Base-by-base conservation (phyloP, 208 protist genomes). In the Trypanosoma scelopori region DNA sequence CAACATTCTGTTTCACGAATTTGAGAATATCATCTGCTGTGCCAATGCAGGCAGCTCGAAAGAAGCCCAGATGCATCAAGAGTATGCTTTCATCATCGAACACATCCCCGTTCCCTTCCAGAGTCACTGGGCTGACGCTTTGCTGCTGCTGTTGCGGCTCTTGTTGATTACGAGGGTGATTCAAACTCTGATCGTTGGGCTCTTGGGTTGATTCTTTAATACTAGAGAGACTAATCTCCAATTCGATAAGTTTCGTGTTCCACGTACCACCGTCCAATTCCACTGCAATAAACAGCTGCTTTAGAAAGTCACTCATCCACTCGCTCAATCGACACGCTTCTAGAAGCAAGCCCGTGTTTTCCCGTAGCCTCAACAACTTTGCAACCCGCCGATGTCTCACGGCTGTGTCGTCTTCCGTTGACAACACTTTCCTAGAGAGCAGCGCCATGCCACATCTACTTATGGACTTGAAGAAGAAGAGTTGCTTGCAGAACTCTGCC, bases 261-360 rank as follows among this genome's bases (percentile, higher is more conserved):
- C n/a, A 32, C 1, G n/a, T 41, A 3, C 39, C 13, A 7, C 18
- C 28, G 41, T 0, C 3, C 41, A 11, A 39, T 18, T 28, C 3
- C 9, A 30, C 23, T 5, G 27, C 35, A 18, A 18, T 0, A 43
- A 51, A 25, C 23, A 49, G 9, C 42, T 57, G 1, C 25, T 42
- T 25, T 22, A 68, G 51, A 30, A 68, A 58, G 20, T 23, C 50
- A 5, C 1, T 5, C 52, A 68, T 27, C 62, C 62, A 68, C 25
- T 52, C 23, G 20, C 32, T 18, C 18, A 42, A 48, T 15, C 39
- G 5, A 20, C 41, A 39, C 2, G 5, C 30, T 16, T 66, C 60
- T 28, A 3, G 3, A n/a, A 25, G 22, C 11, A n/a, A 3, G n/a
- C n/a, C 22, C 39, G 23, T 47, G 25, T 37, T 32, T 9, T 48